A percentile compares a stretch with the other conserved stretches of the same genome.
Conservation (phyloP, 2,329 filamentous ascomycete species). For the Pseudocercospora crystallina region DNA sequence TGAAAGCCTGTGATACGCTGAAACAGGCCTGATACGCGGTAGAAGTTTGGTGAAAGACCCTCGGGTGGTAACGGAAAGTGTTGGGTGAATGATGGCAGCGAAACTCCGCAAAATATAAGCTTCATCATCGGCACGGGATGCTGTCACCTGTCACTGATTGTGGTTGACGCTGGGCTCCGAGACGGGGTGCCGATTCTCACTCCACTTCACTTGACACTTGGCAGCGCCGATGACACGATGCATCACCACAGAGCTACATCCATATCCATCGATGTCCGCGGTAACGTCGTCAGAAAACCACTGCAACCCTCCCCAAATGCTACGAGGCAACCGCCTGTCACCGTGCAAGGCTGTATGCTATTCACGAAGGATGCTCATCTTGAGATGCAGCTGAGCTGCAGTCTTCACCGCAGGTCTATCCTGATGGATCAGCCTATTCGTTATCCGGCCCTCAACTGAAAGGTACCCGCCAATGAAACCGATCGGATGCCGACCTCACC, state of each 20-base stretch:
- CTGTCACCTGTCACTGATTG: too few species aligned
- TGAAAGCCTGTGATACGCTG: too few species aligned
- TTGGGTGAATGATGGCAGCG: not conserved
- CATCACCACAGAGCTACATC: too few species aligned
- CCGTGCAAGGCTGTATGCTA: not conserved
- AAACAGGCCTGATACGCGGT: too few species aligned
- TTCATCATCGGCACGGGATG: too few species aligned
- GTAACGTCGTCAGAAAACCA: not conserved
- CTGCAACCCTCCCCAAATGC: not conserved
- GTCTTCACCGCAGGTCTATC: not conserved
- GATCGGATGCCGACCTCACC: not conserved
- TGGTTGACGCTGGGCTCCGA: too few species aligned
- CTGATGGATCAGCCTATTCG: constrained; percentile 3
- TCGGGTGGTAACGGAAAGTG: not conserved
- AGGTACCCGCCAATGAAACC: constrained; percentile 3
- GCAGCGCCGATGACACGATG: too few species aligned
- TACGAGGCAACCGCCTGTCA: not conserved
- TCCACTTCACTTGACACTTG: too few species aligned
- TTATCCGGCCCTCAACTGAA: not conserved
- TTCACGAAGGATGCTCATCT: not conserved
- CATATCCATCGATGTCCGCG: not conserved
- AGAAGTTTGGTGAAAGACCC: too few species aligned
- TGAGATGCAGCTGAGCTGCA: constrained; percentile 7
- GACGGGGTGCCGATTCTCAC: too few species aligned
- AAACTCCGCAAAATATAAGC: not conserved